These are phyloP conservation scores for Elsinoe australis DNA, from an alignment of 2,329 filamentous ascomycete genomes.

Conservation along the genomic window DNA sequence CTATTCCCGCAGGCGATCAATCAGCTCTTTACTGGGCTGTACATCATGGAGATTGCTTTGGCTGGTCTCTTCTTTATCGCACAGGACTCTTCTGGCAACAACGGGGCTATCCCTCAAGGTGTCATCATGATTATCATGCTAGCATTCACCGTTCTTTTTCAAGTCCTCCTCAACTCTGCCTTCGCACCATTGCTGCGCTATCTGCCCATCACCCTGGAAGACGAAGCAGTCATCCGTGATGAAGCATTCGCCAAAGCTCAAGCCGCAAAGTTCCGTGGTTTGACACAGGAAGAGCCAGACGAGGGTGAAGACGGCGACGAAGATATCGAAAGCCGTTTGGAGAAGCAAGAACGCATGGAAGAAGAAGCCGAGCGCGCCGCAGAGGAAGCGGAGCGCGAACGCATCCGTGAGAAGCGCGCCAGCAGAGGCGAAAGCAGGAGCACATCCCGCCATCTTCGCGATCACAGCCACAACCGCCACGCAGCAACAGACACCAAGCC, in stretches of 20 bases:
- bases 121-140: conserved; percentile 74
- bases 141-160: conserved; percentile 65
- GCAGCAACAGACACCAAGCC: conserved; percentile 18
- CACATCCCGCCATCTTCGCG: conserved; percentile 14
- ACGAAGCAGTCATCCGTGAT: conserved; percentile 86
- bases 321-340: conserved; percentile 33
- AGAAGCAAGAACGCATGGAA: conserved; percentile 34
- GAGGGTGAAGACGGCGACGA: conserved; percentile 33
- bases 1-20: conserved; percentile 90
- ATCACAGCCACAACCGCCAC: not conserved
- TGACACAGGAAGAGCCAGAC: conserved; percentile 36
- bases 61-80: conserved; percentile 85
- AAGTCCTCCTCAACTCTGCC: conserved; percentile 69
- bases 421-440: conserved; percentile 18
- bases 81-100: conserved; percentile 45
- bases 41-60: conserved; percentile 86
- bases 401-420: conserved; percentile 18
- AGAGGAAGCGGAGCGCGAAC: conserved; percentile 39
- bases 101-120: conserved; percentile 65
- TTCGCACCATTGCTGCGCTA: conserved; percentile 83
- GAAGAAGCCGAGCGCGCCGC: conserved; percentile 27
- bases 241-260: conserved; percentile 74
- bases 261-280: conserved; percentile 27
- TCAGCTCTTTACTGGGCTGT: conserved; percentile 92
- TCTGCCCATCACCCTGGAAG: conserved; percentile 88